A percentile compares a stretch with the other conserved stretches of the same genome.
Evolutionary conservation across 805 yeast genomes (phyloP).

Genomic region (Spathaspora arborariae): DNA sequence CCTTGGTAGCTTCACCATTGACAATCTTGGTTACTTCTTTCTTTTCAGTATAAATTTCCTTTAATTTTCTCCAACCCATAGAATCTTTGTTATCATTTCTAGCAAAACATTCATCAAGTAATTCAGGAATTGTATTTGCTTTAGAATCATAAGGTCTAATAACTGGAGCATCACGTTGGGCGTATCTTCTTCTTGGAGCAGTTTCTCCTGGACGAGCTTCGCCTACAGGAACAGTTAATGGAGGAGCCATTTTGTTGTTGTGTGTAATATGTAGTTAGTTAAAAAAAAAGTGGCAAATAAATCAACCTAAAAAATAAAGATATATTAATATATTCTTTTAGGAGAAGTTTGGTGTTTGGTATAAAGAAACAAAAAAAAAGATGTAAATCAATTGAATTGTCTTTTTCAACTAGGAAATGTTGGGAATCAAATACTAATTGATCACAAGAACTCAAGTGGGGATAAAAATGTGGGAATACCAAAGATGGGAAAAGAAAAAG

Average conservation of each 20-base stretch:
- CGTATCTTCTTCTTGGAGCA: constrained; percentile 70
- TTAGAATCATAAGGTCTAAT: constrained; percentile 60
- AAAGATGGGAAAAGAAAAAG: background rate
- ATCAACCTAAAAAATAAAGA: background rate
- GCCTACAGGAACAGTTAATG: constrained; percentile 57
- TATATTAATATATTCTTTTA: too few species aligned
- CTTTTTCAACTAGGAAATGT: background rate
- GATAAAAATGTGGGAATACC: background rate
- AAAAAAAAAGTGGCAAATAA: background rate
- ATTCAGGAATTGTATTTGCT: constrained; percentile 69
- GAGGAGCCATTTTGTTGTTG: constrained; percentile 12
- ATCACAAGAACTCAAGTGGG: background rate
- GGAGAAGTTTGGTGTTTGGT: background rate
- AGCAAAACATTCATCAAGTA: constrained; percentile 55
- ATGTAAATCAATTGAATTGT: background rate
- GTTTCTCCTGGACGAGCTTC: constrained; percentile 74
- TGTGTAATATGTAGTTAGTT: background rate
- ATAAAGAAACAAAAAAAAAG: background rate
- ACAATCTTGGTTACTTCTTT: constrained; percentile 70
- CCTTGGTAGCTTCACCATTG: constrained; percentile 68
- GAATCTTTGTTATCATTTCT: constrained; percentile 51
- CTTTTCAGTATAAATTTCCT: constrained; percentile 71
- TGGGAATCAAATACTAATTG: background rate
- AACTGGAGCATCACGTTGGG: constrained; percentile 48
- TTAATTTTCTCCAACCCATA: constrained; percentile 76